Evolutionary conservation across 768 basidiomycete genomes (phyloP).

Genomic region (Boletus coccyginus): DNA sequence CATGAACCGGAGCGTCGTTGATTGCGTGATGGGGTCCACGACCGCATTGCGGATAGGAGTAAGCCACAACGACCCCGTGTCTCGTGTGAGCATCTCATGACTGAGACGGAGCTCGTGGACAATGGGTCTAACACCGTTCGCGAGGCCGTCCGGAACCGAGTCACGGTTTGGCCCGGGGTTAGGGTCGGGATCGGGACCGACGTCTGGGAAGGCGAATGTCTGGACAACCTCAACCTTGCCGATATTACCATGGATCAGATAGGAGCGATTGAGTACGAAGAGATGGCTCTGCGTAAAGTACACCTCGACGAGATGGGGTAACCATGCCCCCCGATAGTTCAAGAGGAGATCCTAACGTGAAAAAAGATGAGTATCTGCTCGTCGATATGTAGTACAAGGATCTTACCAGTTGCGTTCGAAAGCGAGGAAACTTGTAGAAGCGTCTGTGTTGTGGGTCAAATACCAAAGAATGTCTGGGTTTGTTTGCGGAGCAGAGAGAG

Average conservation of each 20-base stretch:
- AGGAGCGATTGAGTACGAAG: conserved; percentile 15
- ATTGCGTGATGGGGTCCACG: conserved; percentile 5
- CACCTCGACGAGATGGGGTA: conserved; percentile 17
- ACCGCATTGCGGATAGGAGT: conserved; percentile 11
- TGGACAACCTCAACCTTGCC: conserved; percentile 19
- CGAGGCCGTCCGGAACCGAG: not conserved
- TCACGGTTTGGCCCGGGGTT: not conserved
- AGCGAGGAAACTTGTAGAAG: conserved; percentile 23
- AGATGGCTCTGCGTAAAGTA: conserved; percentile 15
- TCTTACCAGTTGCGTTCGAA: conserved; percentile 13
- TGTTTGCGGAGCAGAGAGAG: conserved; percentile 8
- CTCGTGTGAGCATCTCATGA: conserved; percentile 14
- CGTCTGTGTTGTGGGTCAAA: conserved; percentile 13
- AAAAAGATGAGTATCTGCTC: not conserved
- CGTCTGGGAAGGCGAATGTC: conserved; percentile 19
- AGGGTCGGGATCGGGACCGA: not conserved
- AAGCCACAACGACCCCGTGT: conserved; percentile 9
- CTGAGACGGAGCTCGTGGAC: conserved; percentile 20
- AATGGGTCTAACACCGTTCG: not conserved
- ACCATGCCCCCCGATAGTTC: conserved; percentile 18
- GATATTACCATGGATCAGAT: conserved; percentile 8
- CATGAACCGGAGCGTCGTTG: conserved; percentile 23
- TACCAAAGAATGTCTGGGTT: conserved; percentile 13
- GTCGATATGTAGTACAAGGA: not conserved
- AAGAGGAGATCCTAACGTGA: conserved; percentile 11